Evolutionary conservation across 805 yeast species (phyloP).

Genomic region (Jamesozyma piceae): DNA sequence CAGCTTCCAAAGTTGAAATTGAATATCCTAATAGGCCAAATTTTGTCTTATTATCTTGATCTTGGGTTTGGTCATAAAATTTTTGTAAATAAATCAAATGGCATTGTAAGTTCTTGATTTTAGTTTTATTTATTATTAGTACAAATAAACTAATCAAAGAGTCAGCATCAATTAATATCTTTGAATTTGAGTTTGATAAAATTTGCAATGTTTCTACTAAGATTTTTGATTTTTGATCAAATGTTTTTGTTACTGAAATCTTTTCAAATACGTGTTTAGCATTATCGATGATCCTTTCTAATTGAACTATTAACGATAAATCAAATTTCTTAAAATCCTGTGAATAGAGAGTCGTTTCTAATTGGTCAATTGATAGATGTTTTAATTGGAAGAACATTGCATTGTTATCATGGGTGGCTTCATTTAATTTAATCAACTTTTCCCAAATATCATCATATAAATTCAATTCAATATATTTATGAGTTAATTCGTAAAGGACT

Average conservation of each 20-base stretch:
- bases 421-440: constrained; percentile 18
- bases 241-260: constrained; percentile 38
- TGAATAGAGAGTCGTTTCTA: constrained; percentile 38
- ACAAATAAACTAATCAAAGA: constrained; percentile 63
- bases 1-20: constrained; percentile 77
- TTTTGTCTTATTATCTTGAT: constrained; percentile 30
- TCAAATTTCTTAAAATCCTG: constrained; percentile 21
- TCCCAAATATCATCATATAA: constrained; percentile 62
- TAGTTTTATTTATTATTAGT: constrained; percentile 58
- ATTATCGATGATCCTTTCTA: constrained; percentile 38
- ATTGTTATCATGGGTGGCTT: not conserved
- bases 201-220: constrained; percentile 44
- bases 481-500: constrained; percentile 42
- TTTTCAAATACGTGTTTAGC: constrained; percentile 48
- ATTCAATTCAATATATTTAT: constrained; percentile 62
- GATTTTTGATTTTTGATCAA: constrained; percentile 39
- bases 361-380: constrained; percentile 35
- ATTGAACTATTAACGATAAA: constrained; percentile 20
- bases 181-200: constrained; percentile 31
- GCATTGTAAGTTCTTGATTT: constrained; percentile 46
- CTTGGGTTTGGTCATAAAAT: constrained; percentile 36
- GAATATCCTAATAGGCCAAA: constrained; percentile 67
- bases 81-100: constrained; percentile 58
- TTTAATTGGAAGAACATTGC: constrained; percentile 7
- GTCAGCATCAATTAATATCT: constrained; percentile 60